These are phyloP conservation scores for Vigna mungo DNA, from an alignment of 306 rosid species.

Conservation along the genomic window DNA sequence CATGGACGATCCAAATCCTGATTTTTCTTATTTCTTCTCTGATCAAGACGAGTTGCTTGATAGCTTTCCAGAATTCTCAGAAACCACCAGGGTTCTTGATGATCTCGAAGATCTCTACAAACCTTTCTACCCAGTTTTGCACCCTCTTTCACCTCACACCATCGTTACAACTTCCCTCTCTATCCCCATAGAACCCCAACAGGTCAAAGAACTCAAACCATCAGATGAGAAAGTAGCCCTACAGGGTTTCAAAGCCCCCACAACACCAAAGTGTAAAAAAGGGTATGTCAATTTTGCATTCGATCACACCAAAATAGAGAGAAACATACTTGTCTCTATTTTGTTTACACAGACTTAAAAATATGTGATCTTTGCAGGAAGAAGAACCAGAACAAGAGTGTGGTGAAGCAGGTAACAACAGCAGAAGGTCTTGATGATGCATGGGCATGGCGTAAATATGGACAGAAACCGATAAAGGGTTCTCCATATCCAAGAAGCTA, in stretches of 20 bases:
- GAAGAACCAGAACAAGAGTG: slow-evolving; percentile 68
- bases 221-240: slow-evolving; percentile 35
- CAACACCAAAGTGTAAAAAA: slow-evolving; percentile 48
- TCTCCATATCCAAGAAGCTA: slow-evolving; percentile 95
- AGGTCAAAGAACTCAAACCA: slow-evolving; percentile 37
- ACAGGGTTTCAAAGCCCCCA: slow-evolving; percentile 43
- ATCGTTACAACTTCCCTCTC: slow-evolving; percentile 46
- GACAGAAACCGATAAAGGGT: slow-evolving; percentile 97
- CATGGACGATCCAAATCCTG: slow-evolving; percentile 34
- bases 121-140: slow-evolving; percentile 64
- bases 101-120: slow-evolving; percentile 69
- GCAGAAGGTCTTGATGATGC: slow-evolving; percentile 57
- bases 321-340: not conserved
- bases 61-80: slow-evolving; percentile 58
- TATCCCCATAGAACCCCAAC: slow-evolving; percentile 52
- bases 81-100: slow-evolving; percentile 52
- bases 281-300: slow-evolving; percentile 47
- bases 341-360: not conserved
- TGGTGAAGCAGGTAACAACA: slow-evolving; percentile 65
- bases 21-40: slow-evolving; percentile 36
- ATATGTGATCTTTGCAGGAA: slow-evolving; percentile 42
- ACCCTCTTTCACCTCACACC: slow-evolving; percentile 55
- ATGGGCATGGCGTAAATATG: slow-evolving; percentile 98
- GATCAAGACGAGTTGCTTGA: slow-evolving; percentile 52
- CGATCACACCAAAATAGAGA: not conserved